Evolutionary conservation across 208 protist species (phyloP).

Genomic region (Acanthamoeba sp.): DNA sequence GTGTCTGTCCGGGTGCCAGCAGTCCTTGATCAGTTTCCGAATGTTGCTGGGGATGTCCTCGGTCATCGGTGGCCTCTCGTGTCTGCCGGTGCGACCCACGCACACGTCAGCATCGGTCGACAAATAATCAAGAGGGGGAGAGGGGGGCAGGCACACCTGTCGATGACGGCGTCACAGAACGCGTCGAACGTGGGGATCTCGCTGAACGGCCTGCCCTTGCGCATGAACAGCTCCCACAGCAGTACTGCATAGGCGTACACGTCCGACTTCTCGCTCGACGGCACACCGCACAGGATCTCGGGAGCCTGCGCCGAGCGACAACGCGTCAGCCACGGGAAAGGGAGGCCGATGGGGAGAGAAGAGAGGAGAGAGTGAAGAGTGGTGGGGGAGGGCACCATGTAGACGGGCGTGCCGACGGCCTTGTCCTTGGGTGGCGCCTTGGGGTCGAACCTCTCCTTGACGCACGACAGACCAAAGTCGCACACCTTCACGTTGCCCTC

Average conservation of each 20-base stretch:
- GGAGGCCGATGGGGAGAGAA: too few species aligned
- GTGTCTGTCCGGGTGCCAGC: constrained; percentile 60
- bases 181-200: constrained; percentile 30
- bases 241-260: constrained; percentile 44
- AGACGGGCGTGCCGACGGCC: constrained; percentile 47
- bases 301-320: not conserved
- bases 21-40: constrained; percentile 31
- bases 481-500: constrained; percentile 71
- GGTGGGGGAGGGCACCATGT: not conserved
- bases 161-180: constrained; percentile 55
- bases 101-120: too few species aligned
- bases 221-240: constrained; percentile 62
- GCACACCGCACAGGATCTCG: constrained; percentile 46
- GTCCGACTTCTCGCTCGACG: constrained; percentile 37
- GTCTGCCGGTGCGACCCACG: not conserved
- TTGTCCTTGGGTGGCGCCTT: constrained; percentile 26
- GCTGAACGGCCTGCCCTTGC: constrained; percentile 46
- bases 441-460: constrained; percentile 53
- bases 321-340: too few species aligned
- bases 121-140: not conserved
- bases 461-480: constrained; percentile 63
- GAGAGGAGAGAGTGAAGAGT: not conserved
- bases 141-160: not conserved
- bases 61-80: constrained; percentile 13
- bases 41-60: constrained; percentile 27